Evolutionary conservation across 148 eudicot species (phyloP), one percentile per base, ranked within the genome.

Genomic region (Fagopyrum tataricum): DNA sequence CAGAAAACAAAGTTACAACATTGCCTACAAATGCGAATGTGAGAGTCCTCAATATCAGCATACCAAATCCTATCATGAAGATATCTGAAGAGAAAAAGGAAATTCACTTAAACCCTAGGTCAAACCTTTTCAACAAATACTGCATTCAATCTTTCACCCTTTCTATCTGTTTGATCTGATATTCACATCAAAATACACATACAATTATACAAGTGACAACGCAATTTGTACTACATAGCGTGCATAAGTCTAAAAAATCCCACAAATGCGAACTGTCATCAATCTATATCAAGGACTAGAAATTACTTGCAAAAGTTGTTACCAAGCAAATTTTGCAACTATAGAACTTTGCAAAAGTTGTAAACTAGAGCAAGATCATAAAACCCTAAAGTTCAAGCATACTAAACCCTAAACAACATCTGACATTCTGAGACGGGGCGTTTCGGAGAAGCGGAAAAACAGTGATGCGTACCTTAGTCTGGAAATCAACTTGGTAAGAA

Each of bases 401-500:
- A 8, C 43, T 44, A 67, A 37, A 67, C 44, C 44, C 71, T 42
- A 31, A 20, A 15, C 73, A 71, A 71, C 56, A 56, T 0, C 7
- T 12, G 9, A 20, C 39, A 44, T 14, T 1, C 53, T 4, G 10
- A 8, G 11, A 44, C 20, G 12, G 20, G 14, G 47, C 7, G 15
- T 4, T 40, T 12, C 0, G 13, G 52, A 41, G 18, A 12, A 9
- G 17, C 51, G 21, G 17, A 48, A 48, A 24, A 69, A 64, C 20
- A 37, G 43, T 5, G 69, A 39, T 5, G 53, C 78, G 55, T 47
- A 93, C 98, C 81, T 91, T 83, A 47, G 49, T 84, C 76, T 84
- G 85, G 82, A 91, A 93, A 85, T 93, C 97, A 43, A 90, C 98
- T 44, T 78, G 83, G 62, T 64, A 76, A 6, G 87, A 79, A 78